Conservation (phyloP, 805 yeast species). For the Ogataea degrootiae region DNA sequence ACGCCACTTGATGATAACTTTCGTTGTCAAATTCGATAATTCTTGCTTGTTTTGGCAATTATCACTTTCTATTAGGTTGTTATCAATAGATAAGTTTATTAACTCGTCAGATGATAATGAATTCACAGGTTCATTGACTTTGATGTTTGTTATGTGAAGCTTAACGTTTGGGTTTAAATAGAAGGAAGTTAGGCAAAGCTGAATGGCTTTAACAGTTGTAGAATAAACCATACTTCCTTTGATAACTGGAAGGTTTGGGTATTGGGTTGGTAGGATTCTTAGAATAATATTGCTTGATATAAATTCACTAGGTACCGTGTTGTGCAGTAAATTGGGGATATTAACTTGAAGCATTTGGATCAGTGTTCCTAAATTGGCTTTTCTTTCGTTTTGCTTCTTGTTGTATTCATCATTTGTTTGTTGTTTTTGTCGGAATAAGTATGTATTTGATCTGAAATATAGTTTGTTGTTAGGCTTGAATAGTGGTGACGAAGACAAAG, state of each 20-base stretch:
- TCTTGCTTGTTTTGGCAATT: constrained; percentile 6
- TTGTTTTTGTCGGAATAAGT: neutral
- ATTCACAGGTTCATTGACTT: constrained; percentile 27
- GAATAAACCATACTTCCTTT: constrained; percentile 53
- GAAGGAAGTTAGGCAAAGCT: constrained; percentile 48
- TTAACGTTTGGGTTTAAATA: constrained; percentile 48
- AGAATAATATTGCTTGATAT: constrained; percentile 45
- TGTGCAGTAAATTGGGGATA: constrained; percentile 48
- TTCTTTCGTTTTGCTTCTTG: constrained; percentile 23
- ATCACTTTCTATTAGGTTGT: constrained; percentile 13
- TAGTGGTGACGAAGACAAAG: neutral
- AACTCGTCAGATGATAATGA: constrained; percentile 22
- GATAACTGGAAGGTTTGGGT: constrained; percentile 49
- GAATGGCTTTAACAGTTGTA: constrained; percentile 53
- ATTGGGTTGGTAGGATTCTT: constrained; percentile 52
- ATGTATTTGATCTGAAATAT: neutral
- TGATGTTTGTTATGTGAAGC: constrained; percentile 46
- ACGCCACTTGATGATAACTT: constrained; percentile 51
- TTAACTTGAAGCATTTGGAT: constrained; percentile 41
- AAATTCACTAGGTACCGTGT: constrained; percentile 38
- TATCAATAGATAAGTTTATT: constrained; percentile 22
- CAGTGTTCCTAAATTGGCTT: constrained; percentile 52
- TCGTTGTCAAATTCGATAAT: constrained; percentile 39
- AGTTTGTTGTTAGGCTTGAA: neutral
- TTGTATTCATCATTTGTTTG: neutral